These are phyloP conservation scores for Sporisorium reilianum DNA, from an alignment of 1,284 basidiomycete species.

Conservation along the genomic window DNA sequence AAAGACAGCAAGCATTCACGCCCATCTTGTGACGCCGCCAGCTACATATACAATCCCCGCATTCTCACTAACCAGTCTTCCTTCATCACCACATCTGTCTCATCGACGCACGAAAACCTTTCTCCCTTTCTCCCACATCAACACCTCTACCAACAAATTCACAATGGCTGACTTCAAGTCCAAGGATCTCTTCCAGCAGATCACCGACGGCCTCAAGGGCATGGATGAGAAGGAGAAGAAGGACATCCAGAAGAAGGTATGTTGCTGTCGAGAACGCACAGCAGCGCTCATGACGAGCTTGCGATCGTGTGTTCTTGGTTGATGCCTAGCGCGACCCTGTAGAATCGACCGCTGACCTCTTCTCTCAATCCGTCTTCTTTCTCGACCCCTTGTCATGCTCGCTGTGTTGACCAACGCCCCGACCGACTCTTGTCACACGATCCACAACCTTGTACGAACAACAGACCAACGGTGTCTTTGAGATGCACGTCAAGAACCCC, in stretches of 20 bases:
- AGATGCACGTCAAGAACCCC: conserved; percentile 84
- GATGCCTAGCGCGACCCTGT: neutral
- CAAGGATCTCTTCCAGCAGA: conserved; percentile 69
- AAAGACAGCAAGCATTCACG: conserved; percentile 14
- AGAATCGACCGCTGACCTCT: neutral
- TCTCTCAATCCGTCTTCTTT: neutral
- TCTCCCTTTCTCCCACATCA: neutral
- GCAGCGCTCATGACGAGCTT: neutral
- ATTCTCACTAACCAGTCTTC: neutral
- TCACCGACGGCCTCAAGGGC: conserved; percentile 76
- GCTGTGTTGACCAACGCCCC: too few relatives aligned
- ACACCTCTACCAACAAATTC: conserved; percentile 13
- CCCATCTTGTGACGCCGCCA: conserved; percentile 4
- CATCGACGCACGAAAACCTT: neutral
- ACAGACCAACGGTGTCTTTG: conserved; percentile 93
- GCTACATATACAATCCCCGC: conserved; percentile 33
- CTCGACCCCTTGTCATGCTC: neutral
- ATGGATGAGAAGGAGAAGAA: conserved; percentile 82
- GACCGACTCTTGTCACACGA: neutral
- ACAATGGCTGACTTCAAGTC: conserved; percentile 68
- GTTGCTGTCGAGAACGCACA: conserved; percentile 3
- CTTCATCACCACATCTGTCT: conserved; percentile 9
- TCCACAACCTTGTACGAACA: neutral
- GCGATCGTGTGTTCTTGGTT: neutral
- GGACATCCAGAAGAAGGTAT: conserved; percentile 85